phyloP scores from a whole-genome alignment of 1,284 basidiomycete genomes.

The Bondarzewia mesenterica region DNA sequence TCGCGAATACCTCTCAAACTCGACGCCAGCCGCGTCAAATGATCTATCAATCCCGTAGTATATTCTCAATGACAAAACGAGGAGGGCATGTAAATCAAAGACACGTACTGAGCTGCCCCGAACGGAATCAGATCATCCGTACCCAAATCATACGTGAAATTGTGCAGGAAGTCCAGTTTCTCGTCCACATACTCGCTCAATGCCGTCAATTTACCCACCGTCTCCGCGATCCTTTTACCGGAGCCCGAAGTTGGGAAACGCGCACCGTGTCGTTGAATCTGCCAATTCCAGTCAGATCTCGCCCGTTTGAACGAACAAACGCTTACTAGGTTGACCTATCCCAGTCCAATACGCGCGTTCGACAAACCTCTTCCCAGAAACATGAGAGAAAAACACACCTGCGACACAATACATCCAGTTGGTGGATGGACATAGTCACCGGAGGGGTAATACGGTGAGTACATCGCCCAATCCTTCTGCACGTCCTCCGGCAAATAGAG shows the following conservation, averaged over 20 bases:
- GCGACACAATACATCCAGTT: constrained; percentile 6
- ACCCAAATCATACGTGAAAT: constrained; percentile 58
- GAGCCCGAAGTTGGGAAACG: constrained; percentile 65
- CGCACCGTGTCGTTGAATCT: constrained; percentile 84
- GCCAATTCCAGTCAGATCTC: neutral
- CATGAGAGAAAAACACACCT: neutral
- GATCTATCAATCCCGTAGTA: constrained; percentile 29
- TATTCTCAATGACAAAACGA: neutral
- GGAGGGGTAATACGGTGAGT: constrained; percentile 9
- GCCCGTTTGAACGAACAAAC: neutral
- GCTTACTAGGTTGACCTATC: constrained; percentile 1
- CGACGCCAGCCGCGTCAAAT: constrained; percentile 36
- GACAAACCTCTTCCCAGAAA: neutral
- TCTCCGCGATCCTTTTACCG: constrained; percentile 34
- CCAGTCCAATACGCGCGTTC: neutral
- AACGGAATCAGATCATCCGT: constrained; percentile 54
- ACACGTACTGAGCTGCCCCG: constrained; percentile 65
- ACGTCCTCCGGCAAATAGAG: neutral
- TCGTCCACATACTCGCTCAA: constrained; percentile 37
- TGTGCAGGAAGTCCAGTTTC: constrained; percentile 50
- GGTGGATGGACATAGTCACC: constrained; percentile 5
- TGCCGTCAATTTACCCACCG: constrained; percentile 44
- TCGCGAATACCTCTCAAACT: constrained; percentile 43
- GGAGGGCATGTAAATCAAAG: neutral
- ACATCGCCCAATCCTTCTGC: neutral